phyloP scores from a whole-genome alignment of 2,329 filamentous ascomycete species.

The Triangularia setosa region DNA sequence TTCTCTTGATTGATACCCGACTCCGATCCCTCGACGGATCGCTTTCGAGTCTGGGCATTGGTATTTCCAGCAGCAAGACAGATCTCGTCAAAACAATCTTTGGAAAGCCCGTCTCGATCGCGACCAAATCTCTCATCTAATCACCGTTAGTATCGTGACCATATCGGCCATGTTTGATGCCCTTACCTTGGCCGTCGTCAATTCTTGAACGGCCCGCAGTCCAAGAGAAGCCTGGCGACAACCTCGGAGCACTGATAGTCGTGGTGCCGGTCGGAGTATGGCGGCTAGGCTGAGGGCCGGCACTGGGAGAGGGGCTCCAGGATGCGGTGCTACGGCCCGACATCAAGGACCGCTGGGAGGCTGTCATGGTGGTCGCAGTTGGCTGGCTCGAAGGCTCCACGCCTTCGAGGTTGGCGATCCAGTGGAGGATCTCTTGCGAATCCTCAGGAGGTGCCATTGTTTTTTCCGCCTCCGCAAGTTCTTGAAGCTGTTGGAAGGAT shows the following conservation, averaged over 20 bases:
- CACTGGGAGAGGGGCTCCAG: background rate
- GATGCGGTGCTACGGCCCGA: background rate
- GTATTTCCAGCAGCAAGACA: too few relatives aligned
- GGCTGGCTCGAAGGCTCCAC: conserved; percentile 41
- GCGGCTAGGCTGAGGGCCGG: background rate
- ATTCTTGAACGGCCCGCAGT: background rate
- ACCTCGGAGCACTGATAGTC: background rate
- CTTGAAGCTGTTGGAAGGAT: conserved; percentile 66
- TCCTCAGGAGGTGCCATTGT: conserved; percentile 48
- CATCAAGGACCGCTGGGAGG: conserved; percentile 7
- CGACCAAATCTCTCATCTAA: background rate
- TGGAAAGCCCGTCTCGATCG: background rate
- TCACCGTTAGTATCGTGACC: background rate
- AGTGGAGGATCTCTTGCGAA: conserved; percentile 56
- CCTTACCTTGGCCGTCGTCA: background rate
- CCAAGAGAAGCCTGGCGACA: background rate
- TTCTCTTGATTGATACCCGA: background rate
- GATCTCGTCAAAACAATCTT: background rate
- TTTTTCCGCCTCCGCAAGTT: conserved; percentile 57
- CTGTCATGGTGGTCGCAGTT: conserved; percentile 32
- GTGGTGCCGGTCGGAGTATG: background rate
- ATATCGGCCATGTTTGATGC: background rate
- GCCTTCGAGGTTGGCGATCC: conserved; percentile 58
- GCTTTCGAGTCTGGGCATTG: background rate
- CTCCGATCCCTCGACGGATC: background rate